phyloP scores from a whole-genome alignment of 129 eudicot species.

The Flaveria trinervia region DNA sequence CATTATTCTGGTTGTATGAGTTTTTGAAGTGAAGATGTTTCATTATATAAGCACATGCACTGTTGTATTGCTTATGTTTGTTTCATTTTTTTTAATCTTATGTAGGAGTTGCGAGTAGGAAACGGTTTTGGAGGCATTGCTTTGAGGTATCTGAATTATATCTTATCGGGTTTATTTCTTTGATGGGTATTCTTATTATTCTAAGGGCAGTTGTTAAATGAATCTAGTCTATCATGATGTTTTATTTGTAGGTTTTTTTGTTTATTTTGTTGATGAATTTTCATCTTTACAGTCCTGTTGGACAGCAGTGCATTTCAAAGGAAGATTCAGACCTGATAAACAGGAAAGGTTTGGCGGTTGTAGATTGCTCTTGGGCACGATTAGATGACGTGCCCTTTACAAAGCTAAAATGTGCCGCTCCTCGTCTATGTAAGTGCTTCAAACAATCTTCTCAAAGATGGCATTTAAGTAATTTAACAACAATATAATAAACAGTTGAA shows the following conservation, averaged over 20 bases:
- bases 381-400: slow-evolving; percentile 91
- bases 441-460: slow-evolving; percentile 2
- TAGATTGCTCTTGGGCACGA: slow-evolving; percentile 99
- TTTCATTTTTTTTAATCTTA: slow-evolving; percentile 19
- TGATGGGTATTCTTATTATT: not conserved
- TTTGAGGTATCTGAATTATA: slow-evolving; percentile 49
- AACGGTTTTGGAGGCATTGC: slow-evolving; percentile 94
- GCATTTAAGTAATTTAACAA: not conserved
- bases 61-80: not conserved
- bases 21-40: not conserved
- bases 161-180: not conserved
- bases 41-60: no score
- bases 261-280: slow-evolving; percentile 7
- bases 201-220: not conserved
- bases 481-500: not conserved
- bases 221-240: not conserved
- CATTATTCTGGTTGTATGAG: not conserved
- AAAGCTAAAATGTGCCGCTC: slow-evolving; percentile 91
- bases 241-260: not conserved
- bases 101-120: slow-evolving; percentile 88
- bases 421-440: slow-evolving; percentile 76
- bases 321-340: slow-evolving; percentile 76
- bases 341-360: slow-evolving; percentile 88
- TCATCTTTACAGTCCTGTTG: slow-evolving; percentile 68
- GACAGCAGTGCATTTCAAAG: slow-evolving; percentile 85